phyloP scores from a whole-genome alignment of 2,329 filamentous ascomycete species.

The Trichoderma sp. region DNA sequence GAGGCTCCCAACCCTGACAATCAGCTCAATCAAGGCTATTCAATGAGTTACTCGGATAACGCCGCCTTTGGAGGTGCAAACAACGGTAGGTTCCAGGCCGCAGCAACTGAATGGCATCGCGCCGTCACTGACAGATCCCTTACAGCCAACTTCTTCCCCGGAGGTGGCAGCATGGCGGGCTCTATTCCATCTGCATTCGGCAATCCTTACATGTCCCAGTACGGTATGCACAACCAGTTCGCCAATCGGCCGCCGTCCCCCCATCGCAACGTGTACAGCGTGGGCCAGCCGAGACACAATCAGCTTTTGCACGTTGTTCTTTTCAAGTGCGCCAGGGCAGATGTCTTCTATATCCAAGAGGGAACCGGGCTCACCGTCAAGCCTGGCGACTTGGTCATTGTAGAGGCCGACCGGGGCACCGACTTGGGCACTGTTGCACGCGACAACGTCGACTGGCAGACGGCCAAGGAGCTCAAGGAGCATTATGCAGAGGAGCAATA shows the following conservation, averaged over 20 bases:
- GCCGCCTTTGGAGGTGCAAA: conserved; percentile 43
- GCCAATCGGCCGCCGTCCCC: conserved; percentile 60
- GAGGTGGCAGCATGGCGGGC: conserved; percentile 31
- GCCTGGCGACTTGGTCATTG: conserved; percentile 91
- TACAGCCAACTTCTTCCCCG: conserved; percentile 36
- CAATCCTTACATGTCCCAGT: conserved; percentile 52
- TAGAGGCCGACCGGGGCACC: conserved; percentile 93
- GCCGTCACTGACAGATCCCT: background rate
- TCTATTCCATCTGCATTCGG: conserved; percentile 37
- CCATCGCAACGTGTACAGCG: conserved; percentile 62
- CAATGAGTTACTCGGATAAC: conserved; percentile 45
- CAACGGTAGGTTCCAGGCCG: conserved; percentile 43
- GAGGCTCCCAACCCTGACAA: conserved; percentile 51
- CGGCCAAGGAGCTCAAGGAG: conserved; percentile 86
- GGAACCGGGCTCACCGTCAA: conserved; percentile 90
- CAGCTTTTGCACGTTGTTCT: conserved; percentile 85
- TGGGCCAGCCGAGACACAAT: conserved; percentile 63
- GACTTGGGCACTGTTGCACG: conserved; percentile 91
- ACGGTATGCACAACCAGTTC: conserved; percentile 49
- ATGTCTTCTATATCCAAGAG: conserved; percentile 96
- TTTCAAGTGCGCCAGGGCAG: conserved; percentile 94
- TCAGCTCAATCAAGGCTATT: conserved; percentile 48
- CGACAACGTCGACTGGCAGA: conserved; percentile 83
- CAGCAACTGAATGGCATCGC: conserved; percentile 17
- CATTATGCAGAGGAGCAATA: conserved; percentile 95